Evolutionary conservation across 352 stramenopile species (phyloP).

Genomic region (Phytophthora europaea): DNA sequence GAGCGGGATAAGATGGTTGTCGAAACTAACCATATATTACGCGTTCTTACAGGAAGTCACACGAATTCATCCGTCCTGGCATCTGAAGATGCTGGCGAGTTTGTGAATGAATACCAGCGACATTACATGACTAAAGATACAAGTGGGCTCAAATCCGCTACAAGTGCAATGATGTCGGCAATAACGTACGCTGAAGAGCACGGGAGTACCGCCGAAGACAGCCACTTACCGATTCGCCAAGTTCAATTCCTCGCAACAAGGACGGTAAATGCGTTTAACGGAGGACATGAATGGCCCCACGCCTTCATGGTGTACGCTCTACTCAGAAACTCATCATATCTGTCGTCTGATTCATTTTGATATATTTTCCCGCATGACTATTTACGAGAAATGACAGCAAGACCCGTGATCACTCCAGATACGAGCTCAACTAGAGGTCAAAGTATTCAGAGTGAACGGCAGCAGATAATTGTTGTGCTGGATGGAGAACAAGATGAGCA

Average conservation of each 20-base stretch:
- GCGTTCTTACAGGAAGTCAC: neutral
- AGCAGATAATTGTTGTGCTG: neutral
- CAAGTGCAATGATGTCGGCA: neutral
- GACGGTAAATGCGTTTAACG: neutral
- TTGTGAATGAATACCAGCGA: conserved; percentile 14
- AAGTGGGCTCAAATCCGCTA: neutral
- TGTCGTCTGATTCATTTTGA: neutral
- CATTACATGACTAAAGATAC: conserved; percentile 11
- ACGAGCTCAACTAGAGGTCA: neutral
- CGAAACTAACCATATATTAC: conserved; percentile 11
- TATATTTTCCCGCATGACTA: neutral
- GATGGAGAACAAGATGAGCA: neutral
- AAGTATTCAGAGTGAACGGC: neutral
- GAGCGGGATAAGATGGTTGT: neutral
- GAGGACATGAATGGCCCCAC: neutral
- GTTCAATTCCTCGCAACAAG: conserved; percentile 5
- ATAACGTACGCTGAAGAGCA: neutral
- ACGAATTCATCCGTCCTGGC: conserved; percentile 13
- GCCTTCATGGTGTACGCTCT: neutral
- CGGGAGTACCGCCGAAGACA: conserved; percentile 5
- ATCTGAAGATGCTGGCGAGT: conserved; percentile 10
- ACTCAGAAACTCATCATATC: neutral
- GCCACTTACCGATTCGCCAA: neutral
- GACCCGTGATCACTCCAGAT: neutral
- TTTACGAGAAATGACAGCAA: neutral